Evolutionary conservation across 202 grass and related monocot genomes (phyloP), one percentile per base, ranked within the genome.

Genomic region (Schoenoplectus triqueter): DNA sequence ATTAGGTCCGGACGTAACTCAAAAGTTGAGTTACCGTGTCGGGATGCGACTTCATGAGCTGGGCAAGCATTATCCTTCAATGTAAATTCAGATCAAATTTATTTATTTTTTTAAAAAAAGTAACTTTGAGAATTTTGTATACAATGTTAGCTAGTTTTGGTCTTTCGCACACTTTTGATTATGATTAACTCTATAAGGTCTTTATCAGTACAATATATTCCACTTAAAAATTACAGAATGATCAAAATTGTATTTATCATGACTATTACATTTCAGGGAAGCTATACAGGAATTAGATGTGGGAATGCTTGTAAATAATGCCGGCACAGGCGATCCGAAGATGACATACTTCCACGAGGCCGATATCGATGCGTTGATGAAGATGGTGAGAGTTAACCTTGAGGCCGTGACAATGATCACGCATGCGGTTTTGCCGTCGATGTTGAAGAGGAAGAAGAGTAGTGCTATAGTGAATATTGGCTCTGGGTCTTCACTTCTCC

Each of bases 221-320:
- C 47, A 74, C 7, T 3, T 31, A 52, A 52, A 0, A 74, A 74
- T 71, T 13, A 56, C 13, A 56, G 20, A 68, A 77, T 13, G 11
- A 5, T 39, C 13, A 3, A 65, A 64, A 81, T 31, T 31, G 31
- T 31, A 31, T 31, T 31, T 31, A 31, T 31, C 31, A 31, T 31
- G 31, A 31, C 31, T 31, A 31, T 31, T 31, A 31, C 44, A 54
- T 82, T 55, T 92, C 7, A 59, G 21, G 86, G 78, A 84, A 68
- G 63, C 62, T 0, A 70, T 92, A 48, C 17, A 72, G 5, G 86
- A 82, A 77, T 62, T 90, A 14, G 92, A 94, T 75, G 86, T 92
- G 0, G 90, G 90, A 5, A 0, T 94, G 21, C 77, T 94, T 15
- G 84, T 94, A 48, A 94, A 94, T 84, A 94, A 94, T 49, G 90